These are phyloP conservation scores for Lachancea kluyveri DNA, from an alignment of 805 yeast species.

Conservation along the genomic window DNA sequence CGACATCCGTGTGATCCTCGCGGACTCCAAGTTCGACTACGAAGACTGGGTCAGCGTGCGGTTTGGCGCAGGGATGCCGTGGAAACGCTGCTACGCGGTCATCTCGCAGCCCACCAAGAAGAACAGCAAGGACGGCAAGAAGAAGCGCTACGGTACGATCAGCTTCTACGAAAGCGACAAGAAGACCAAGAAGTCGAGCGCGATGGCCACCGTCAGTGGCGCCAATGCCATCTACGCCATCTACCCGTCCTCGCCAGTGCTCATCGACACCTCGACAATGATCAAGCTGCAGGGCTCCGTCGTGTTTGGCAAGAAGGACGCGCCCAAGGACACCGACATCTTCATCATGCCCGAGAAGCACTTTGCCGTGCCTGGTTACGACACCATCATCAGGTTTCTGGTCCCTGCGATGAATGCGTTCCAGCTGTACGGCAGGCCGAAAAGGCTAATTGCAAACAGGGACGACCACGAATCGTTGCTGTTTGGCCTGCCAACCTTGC, in stretches of 20 bases:
- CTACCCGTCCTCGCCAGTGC: constrained; percentile 78
- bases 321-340: constrained; percentile 41
- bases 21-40: constrained; percentile 78
- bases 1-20: constrained; percentile 78
- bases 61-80: constrained; percentile 96
- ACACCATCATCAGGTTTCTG: constrained; percentile 64
- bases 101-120: constrained; percentile 61
- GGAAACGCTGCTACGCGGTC: constrained; percentile 92
- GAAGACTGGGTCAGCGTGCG: constrained; percentile 95
- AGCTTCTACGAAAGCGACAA: constrained; percentile 80
- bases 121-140: constrained; percentile 26
- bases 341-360: constrained; percentile 67
- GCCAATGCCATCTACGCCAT: constrained; percentile 79
- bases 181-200: constrained; percentile 55
- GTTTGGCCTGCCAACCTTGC: constrained; percentile 71
- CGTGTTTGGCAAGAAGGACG: constrained; percentile 45
- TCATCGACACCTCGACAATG: constrained; percentile 84
- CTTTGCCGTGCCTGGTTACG: constrained; percentile 64
- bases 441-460: constrained; percentile 52
- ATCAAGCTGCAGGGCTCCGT: constrained; percentile 84
- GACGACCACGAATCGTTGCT: constrained; percentile 48
- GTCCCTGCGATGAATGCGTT: constrained; percentile 68
- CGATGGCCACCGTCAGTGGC: constrained; percentile 71
- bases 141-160: constrained; percentile 52
- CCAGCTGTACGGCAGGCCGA: constrained; percentile 69